Evolutionary conservation across 2,329 filamentous ascomycete genomes (phyloP), one percentile per base, ranked within the genome.

Genomic region (Fusarium sublunatum): DNA sequence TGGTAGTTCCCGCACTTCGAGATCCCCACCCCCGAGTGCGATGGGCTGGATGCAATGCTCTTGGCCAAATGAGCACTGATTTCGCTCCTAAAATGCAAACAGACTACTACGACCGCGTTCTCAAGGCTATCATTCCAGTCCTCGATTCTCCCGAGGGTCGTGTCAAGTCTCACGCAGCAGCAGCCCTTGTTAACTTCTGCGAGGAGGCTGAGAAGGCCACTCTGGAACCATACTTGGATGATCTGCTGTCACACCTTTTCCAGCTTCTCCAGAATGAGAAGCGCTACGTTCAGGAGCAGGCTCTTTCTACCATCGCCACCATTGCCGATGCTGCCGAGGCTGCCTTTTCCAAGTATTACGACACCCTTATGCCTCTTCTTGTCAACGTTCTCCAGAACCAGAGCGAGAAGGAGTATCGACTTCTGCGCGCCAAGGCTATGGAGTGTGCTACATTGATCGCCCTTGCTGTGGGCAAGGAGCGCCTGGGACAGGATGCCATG

Each of bases 61-160:
- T 99, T n/a, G 95, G 95, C 26, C 95, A 99, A 78, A 99, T 99
- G 95, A 98, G 94, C 80, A 99, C 95, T 29, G 95, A 99, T 74
- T 99, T 99, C 76, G 94, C 96, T 11, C 93, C 93, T 11, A 96
- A 91, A 10, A 98, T 99, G 94, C 95, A 99, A 78, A 91, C 92
- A 68, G 95, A 97, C 71, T 96, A 96, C 77, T 95, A 97, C 76
- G 87, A 91, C 64, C 84, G 89, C 40, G 91, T 99, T 13, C 84
- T 99, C 47, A 92, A 89, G 68, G 92, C 92, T 67, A 95, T 99
- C 52, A 93, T 99, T 50, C 93, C 94, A 1, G 94, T 97, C 1
- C 85, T 99, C 6, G 87, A 93, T 71, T 96, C 93, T 2, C 86
- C 92, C 1, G 94, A 99, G 76, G 91, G 93, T 15, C 90, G 95